Evolutionary conservation across 192 early-diverging fungal species (phyloP), one percentile per base, ranked within the genome.

Genomic region (Chytriomyces confervae): DNA sequence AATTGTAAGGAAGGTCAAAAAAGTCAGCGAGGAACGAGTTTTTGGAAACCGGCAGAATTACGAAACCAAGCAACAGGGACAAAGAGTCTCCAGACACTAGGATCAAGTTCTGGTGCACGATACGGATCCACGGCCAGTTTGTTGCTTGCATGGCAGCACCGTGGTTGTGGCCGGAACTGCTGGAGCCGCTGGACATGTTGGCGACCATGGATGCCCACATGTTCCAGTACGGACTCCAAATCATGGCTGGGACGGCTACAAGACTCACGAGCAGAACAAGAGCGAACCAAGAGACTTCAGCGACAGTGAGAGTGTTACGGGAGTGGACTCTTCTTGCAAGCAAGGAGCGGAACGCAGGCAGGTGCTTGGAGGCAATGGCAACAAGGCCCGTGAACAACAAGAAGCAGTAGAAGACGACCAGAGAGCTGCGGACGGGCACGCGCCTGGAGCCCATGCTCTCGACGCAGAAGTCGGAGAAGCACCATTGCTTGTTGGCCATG

Each of bases 401-500:
- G 50, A 70, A 70, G 18, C 18, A 20, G 69, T 70, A 70, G 27
- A 51, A 70, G n/a, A 70, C 16, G 9, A 27, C 13, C 13, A 75
- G 45, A 18, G 50, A 78, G 50, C 61, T 78, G 11, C 77, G 47
- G 61, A 72, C 61, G 23, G 47, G 70, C 10, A 48, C 6, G 0
- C 72, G 51, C 8, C 77, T 75, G 20, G 24, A 48, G 60, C 53
- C 44, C 11, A 48, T n/a, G 24, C 10, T 16, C 10, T 66, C 62
- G 29, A 76, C 75, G 27, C 61, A 73, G 60, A 73, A 73, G 57
- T 73, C 72, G 60, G 72, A 20, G 36, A 62, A 76, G 68, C 77
- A 62, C 96, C 48, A 84, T 95, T 10, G 93, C 94, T 36, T 96
- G 94, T 0, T 89, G 86, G 10, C 95, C 95, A 7, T 95, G 93